These are phyloP conservation scores for Fusarium scirpi DNA, from an alignment of 2,329 filamentous ascomycete species.

Conservation along the genomic window DNA sequence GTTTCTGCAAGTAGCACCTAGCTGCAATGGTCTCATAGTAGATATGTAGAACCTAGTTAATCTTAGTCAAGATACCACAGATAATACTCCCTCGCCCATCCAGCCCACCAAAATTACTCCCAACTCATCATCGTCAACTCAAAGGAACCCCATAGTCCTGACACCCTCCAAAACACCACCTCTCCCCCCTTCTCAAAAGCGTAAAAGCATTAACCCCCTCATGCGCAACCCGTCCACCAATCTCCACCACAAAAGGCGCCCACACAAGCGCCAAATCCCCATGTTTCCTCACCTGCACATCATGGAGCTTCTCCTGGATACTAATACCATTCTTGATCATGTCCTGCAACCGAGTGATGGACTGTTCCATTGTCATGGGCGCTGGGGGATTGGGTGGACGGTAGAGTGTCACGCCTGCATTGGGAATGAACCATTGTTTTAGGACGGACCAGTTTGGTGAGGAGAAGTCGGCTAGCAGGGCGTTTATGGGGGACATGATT, in stretches of 20 bases:
- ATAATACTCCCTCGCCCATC: no score
- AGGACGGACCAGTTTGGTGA: constrained; percentile 12
- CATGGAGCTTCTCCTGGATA: constrained; percentile 14
- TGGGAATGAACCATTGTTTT: constrained; percentile 19
- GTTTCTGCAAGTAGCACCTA: no score
- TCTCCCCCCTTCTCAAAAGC: not conserved
- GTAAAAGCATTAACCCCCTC: constrained; percentile 13
- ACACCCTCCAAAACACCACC: constrained; percentile 19
- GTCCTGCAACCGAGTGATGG: constrained; percentile 10
- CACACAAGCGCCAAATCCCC: constrained; percentile 21
- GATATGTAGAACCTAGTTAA: not conserved
- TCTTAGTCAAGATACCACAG: not conserved
- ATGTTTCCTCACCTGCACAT: constrained; percentile 7
- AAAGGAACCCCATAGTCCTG: constrained; percentile 11
- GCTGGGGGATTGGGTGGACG: constrained; percentile 3
- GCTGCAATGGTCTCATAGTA: no score
- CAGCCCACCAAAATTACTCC: not conserved
- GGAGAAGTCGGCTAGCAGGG: constrained; percentile 22
- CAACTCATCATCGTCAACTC: no score
- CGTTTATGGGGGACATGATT: constrained; percentile 20
- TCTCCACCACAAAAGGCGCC: constrained; percentile 29
- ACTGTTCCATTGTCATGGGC: constrained; percentile 28
- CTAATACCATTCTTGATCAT: constrained; percentile 11
- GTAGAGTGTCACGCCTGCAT: constrained; percentile 8
- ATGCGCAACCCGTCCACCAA: constrained; percentile 1